Evolutionary conservation across 352 stramenopile species (phyloP).

Genomic region (Phytophthora fragariaefolia): DNA sequence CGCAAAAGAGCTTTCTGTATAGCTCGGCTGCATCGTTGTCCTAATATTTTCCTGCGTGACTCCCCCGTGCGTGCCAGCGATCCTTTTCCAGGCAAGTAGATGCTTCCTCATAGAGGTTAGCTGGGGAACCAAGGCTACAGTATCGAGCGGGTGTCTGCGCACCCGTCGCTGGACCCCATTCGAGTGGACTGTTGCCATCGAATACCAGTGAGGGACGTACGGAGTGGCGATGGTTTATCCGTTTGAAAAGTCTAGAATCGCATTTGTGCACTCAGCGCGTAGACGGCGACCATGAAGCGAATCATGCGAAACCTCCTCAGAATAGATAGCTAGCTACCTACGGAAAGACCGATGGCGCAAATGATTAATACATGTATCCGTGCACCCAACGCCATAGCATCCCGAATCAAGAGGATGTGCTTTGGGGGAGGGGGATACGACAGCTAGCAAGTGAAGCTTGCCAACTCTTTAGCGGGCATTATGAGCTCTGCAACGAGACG

Average conservation of each 20-base stretch:
- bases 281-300: neutral
- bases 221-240: neutral
- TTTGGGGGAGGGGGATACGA: neutral
- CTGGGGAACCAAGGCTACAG: neutral
- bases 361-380: too few species aligned
- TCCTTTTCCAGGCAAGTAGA: neutral
- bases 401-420: neutral
- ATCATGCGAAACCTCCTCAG: neutral
- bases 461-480: neutral
- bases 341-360: neutral
- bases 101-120: neutral
- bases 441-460: neutral
- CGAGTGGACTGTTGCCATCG: neutral
- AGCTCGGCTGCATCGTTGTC: neutral
- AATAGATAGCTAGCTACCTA: neutral
- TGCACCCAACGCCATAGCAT: too few species aligned
- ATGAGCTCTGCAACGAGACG: neutral
- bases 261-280: neutral
- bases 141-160: neutral
- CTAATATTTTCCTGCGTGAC: neutral
- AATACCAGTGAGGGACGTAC: neutral
- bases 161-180: neutral
- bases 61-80: neutral
- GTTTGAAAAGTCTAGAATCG: neutral
- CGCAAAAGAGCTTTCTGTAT: neutral